Conservation (phyloP, 2,329 filamentous ascomycete species). For the Fusarium nelsonii region DNA sequence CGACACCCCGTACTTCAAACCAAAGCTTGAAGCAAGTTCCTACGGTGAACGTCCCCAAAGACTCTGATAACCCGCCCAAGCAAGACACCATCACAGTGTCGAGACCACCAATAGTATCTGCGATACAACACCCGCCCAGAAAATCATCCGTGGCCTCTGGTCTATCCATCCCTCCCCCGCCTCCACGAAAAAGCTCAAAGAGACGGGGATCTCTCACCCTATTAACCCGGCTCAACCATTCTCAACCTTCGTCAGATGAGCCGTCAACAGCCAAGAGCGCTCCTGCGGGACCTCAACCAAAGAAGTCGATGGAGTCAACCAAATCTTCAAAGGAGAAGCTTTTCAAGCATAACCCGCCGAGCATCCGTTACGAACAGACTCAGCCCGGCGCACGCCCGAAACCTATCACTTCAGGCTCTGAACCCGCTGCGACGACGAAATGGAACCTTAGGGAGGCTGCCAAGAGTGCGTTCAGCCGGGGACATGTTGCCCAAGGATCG, state of each 20-base stretch:
- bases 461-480: conserved; percentile 50
- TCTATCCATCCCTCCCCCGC: conserved; percentile 29
- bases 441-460: conserved; percentile 54
- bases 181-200: conserved; percentile 46
- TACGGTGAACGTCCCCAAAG: neutral
- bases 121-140: conserved; percentile 20
- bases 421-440: conserved; percentile 42
- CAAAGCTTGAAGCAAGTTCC: conserved; percentile 14
- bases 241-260: conserved; percentile 25
- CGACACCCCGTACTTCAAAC: conserved; percentile 19
- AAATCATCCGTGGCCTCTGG: conserved; percentile 30
- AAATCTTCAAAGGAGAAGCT: conserved; percentile 29
- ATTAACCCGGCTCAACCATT: conserved; percentile 27
- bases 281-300: conserved; percentile 3
- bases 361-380: conserved; percentile 49
- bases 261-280: conserved; percentile 27
- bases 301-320: conserved; percentile 9
- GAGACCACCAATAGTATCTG: conserved; percentile 11
- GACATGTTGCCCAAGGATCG: conserved; percentile 32
- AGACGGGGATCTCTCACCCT: conserved; percentile 36
- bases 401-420: conserved; percentile 34
- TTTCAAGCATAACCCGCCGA: conserved; percentile 42
- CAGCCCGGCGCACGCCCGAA: conserved; percentile 41
- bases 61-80: neutral
- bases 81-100: conserved; percentile 34